These are phyloP conservation scores for Circinella umbellata DNA, from an alignment of 371 early-diverging fungal genomes.

Conservation along the genomic window DNA sequence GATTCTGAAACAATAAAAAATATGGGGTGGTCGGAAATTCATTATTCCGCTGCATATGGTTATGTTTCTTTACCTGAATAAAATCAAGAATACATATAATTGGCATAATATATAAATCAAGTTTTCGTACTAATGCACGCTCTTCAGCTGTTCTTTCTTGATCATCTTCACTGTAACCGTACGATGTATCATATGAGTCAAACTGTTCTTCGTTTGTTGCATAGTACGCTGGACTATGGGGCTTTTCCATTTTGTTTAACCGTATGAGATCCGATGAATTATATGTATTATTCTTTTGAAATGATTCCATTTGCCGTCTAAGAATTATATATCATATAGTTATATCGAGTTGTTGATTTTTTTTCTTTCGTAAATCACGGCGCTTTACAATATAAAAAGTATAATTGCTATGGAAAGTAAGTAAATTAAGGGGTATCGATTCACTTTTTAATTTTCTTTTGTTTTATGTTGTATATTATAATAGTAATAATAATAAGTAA, in stretches of 20 bases:
- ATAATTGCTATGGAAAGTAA: too few relatives aligned
- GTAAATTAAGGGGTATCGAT: too few relatives aligned
- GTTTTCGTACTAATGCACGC: constrained; percentile 37
- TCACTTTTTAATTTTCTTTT: too few relatives aligned
- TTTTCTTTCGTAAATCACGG: too few relatives aligned
- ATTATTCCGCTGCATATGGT: background rate
- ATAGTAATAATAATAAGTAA: too few relatives aligned
- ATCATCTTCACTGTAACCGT: constrained; percentile 17
- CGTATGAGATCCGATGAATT: constrained; percentile 16
- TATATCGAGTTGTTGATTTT: too few relatives aligned
- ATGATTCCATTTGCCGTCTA: background rate
- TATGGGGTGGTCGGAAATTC: background rate
- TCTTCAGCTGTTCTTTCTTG: constrained; percentile 25
- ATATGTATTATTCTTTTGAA: background rate
- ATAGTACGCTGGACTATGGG: background rate
- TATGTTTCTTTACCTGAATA: constrained; percentile 33
- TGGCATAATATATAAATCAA: constrained; percentile 42
- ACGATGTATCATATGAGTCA: constrained; percentile 15
- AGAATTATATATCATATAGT: background rate
- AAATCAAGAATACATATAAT: constrained; percentile 44
- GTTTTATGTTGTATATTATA: too few relatives aligned
- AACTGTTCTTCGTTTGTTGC: constrained; percentile 1
- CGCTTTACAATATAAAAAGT: too few relatives aligned
- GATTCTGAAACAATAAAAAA: background rate
- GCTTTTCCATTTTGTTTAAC: constrained; percentile 23